Conservation (phyloP, 2,329 filamentous ascomycete species). For the Aspergillus niger region DNA sequence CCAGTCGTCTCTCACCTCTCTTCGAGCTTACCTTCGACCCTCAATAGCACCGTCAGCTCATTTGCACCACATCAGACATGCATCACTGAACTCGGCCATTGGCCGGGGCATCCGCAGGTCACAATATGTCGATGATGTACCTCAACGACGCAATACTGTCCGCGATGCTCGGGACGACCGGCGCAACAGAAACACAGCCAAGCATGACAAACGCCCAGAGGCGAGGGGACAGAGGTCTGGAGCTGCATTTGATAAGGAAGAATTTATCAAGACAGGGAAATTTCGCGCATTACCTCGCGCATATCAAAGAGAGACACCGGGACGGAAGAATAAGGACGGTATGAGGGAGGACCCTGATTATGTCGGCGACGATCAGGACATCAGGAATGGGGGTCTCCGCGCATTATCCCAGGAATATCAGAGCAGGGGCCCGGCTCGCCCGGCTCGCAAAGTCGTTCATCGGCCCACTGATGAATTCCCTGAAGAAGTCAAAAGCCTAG, state of each 20-base stretch:
- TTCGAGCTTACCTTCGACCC: constrained; percentile 19
- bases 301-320: constrained; percentile 14
- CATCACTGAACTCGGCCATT: constrained; percentile 69
- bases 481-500: constrained; percentile 36
- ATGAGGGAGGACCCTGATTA: background rate
- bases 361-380: too few species aligned
- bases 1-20: constrained; percentile 6
- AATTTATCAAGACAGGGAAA: constrained; percentile 35
- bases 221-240: background rate
- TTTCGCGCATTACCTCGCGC: constrained; percentile 30
- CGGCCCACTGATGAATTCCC: constrained; percentile 24
- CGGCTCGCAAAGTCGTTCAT: background rate
- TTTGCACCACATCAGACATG: constrained; percentile 41
- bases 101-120: constrained; percentile 64
- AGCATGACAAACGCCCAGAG: background rate
- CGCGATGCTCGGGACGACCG: background rate
- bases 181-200: background rate
- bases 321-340: background rate
- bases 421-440: background rate
- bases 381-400: background rate
- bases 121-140: constrained; percentile 8
- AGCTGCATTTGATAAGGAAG: constrained; percentile 29
- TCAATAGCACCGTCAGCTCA: constrained; percentile 12
- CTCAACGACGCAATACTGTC: background rate
- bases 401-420: background rate